Conservation (phyloP, 1,139 yeast genomes). For the Pichia kudriavzevii region DNA sequence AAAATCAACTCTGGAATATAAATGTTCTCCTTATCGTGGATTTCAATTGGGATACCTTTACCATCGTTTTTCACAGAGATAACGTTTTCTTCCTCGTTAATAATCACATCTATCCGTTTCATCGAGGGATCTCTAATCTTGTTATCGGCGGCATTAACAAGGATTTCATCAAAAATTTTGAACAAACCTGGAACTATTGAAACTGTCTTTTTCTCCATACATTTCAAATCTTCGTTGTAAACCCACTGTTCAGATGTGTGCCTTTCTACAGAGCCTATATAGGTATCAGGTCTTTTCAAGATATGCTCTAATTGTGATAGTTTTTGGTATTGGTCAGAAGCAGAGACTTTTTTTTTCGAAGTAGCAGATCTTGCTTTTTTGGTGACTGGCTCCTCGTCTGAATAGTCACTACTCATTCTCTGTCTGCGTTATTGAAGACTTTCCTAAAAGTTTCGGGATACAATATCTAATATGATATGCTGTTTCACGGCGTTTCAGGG, state of each 20-base stretch:
- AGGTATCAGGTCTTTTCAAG: constrained; percentile 94
- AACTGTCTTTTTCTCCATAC: constrained; percentile 67
- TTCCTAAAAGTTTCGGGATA: too few relatives aligned
- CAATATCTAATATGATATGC: too few relatives aligned
- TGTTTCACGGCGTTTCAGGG: too few relatives aligned
- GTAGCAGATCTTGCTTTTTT: constrained; percentile 4
- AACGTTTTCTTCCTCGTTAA: constrained; percentile 65
- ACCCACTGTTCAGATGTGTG: constrained; percentile 84
- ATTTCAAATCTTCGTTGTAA: constrained; percentile 57
- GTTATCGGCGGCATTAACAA: constrained; percentile 98
- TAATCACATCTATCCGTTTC: constrained; percentile 76
- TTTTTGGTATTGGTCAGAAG: constrained; percentile 85
- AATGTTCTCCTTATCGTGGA: constrained; percentile 84
- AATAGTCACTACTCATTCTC: constrained; percentile 7
- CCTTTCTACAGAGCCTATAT: constrained; percentile 89
- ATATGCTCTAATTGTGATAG: constrained; percentile 94
- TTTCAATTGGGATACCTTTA: constrained; percentile 90
- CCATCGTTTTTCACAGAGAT: constrained; percentile 91
- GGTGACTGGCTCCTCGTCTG: constrained; percentile 7
- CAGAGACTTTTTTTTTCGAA: constrained; percentile 26
- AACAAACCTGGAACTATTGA: constrained; percentile 90
- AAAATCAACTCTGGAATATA: constrained; percentile 95
- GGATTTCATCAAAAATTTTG: constrained; percentile 93
- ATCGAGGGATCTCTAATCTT: constrained; percentile 89
- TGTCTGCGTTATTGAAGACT: too few relatives aligned